phyloP scores from a whole-genome alignment of 208 protist species.

The Crithidia brevicula region DNA sequence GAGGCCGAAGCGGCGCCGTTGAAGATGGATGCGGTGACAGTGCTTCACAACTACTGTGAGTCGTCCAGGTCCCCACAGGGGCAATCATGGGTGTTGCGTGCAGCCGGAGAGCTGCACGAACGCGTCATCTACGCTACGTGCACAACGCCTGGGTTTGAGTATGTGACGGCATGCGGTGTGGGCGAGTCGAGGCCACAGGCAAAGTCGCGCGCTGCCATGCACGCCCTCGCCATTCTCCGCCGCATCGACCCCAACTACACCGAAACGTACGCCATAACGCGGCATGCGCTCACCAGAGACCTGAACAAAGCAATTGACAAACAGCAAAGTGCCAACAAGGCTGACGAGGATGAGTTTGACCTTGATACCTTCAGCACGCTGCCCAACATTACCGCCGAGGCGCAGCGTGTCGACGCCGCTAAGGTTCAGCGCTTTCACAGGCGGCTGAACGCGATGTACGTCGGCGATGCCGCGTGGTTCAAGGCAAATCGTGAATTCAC shows the following conservation, averaged over 20 bases:
- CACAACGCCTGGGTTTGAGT: conserved; percentile 65
- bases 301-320: neutral
- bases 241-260: conserved; percentile 79
- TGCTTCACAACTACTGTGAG: conserved; percentile 58
- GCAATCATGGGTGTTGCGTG: conserved; percentile 43
- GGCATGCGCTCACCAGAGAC: neutral
- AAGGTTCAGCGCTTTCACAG: neutral
- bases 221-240: conserved; percentile 72
- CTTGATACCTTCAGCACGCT: conserved; percentile 34
- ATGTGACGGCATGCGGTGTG: conserved; percentile 66
- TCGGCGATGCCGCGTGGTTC: conserved; percentile 1
- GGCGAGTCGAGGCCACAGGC: conserved; percentile 58
- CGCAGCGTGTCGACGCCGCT: neutral
- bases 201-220: conserved; percentile 76
- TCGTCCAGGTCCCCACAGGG: conserved; percentile 21
- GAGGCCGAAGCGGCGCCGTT: conserved; percentile 51
- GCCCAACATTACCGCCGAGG: conserved; percentile 23
- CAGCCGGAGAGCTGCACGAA: conserved; percentile 51
- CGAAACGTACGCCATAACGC: conserved; percentile 8
- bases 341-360: conserved; percentile 32
- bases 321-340: neutral
- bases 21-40: neutral
- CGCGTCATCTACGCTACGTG: conserved; percentile 65
- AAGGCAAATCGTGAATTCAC: conserved; percentile 19
- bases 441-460: conserved; percentile 5